Conservation (phyloP, 148 eudicot species). For the Chenopodium quinoa region DNA sequence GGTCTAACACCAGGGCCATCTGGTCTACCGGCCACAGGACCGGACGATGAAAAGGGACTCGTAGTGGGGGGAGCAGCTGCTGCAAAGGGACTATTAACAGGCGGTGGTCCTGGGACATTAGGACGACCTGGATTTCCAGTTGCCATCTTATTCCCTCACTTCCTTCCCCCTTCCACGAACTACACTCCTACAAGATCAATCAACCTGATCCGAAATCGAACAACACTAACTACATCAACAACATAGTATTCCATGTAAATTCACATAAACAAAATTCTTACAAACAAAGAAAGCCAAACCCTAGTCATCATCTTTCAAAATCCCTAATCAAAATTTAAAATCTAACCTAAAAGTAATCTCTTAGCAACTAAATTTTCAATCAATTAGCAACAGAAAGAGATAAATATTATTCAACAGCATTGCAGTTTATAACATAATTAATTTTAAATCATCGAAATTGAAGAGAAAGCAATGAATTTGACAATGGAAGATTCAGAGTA, state of each 20-base stretch:
- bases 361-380: too few relatives aligned
- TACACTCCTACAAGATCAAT: constrained; percentile 28
- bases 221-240: background rate
- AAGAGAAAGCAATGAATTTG: too few relatives aligned
- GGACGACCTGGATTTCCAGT: constrained; percentile 64
- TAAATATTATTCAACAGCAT: too few relatives aligned
- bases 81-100: constrained; percentile 58
- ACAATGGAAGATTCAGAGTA: too few relatives aligned
- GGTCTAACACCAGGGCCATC: constrained; percentile 59
- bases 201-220: constrained; percentile 25
- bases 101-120: constrained; percentile 53
- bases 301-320: too few relatives aligned
- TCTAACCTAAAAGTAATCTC: too few relatives aligned
- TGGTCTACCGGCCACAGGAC: constrained; percentile 63
- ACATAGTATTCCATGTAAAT: background rate
- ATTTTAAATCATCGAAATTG: too few relatives aligned
- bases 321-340: too few relatives aligned
- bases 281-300: too few relatives aligned
- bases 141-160: constrained; percentile 48
- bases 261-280: background rate
- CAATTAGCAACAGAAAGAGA: too few relatives aligned
- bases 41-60: constrained; percentile 62
- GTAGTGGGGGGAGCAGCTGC: constrained; percentile 52
- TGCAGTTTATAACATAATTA: too few relatives aligned
- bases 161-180: constrained; percentile 26